Evolutionary conservation across 1,284 basidiomycete species (phyloP).

Genomic region (Sporisorium reilianum): DNA sequence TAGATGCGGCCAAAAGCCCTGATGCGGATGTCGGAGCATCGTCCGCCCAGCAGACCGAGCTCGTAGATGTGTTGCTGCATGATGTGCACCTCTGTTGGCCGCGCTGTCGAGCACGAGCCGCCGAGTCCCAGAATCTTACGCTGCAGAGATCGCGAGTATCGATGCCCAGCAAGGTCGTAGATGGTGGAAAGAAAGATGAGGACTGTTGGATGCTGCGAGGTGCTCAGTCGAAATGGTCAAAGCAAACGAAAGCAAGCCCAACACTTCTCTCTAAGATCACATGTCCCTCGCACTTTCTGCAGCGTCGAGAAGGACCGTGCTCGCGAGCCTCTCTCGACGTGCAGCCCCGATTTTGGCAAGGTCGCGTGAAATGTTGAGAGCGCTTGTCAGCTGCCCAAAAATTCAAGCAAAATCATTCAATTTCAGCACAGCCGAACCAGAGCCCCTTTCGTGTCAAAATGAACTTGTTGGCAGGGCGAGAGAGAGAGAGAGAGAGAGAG

Average conservation of each 20-base stretch:
- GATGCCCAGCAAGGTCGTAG: neutral
- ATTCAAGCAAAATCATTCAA: neutral
- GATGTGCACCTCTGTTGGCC: neutral
- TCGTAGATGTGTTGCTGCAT: constrained; percentile 54
- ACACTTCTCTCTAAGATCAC: constrained; percentile 3
- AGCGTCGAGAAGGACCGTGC: neutral
- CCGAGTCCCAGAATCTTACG: neutral
- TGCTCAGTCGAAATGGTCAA: neutral
- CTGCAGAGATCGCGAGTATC: neutral
- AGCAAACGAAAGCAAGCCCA: too few relatives aligned
- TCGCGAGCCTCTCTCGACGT: neutral
- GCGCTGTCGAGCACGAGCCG: neutral
- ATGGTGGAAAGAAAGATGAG: neutral
- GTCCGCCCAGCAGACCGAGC: constrained; percentile 45
- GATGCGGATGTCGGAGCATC: constrained; percentile 58
- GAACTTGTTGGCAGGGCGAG: too few relatives aligned
- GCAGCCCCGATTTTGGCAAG: neutral
- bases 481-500: too few relatives aligned
- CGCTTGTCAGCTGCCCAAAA: neutral
- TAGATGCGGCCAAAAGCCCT: constrained; percentile 59
- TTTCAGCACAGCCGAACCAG: neutral
- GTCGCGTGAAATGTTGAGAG: neutral
- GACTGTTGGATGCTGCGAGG: neutral
- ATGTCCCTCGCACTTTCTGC: neutral
- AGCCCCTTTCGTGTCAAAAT: constrained; percentile 2